A percentile compares a stretch with the other conserved stretches of the same genome.
Conservation (phyloP, 2,329 filamentous ascomycete genomes). For the Ophiostoma fasciatum region DNA sequence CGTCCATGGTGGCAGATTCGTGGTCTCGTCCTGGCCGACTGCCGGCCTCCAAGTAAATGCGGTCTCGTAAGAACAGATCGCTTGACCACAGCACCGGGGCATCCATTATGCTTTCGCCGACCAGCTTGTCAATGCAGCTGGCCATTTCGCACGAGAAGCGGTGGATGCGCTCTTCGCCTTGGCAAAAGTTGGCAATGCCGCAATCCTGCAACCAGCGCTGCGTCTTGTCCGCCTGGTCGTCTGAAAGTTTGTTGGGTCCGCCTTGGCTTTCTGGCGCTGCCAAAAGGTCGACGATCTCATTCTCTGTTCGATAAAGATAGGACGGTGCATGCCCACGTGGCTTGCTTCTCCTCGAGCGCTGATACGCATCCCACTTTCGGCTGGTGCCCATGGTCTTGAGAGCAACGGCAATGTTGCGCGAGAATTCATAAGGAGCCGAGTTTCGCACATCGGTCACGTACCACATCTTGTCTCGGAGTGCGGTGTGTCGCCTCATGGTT, state of each 20-base stretch:
- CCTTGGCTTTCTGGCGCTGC: conserved; percentile 72
- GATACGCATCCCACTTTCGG: conserved; percentile 25
- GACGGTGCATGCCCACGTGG: conserved; percentile 35
- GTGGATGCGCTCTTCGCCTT: conserved; percentile 87
- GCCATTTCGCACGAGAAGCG: conserved; percentile 85
- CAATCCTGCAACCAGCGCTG: conserved; percentile 67
- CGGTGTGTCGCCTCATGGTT: conserved; percentile 58
- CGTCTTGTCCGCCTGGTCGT: conserved; percentile 82
- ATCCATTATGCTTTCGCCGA: conserved; percentile 70
- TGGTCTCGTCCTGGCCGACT: conserved; percentile 26
- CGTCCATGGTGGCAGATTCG: conserved; percentile 31
- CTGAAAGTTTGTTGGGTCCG: conserved; percentile 88
- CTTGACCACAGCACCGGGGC: conserved; percentile 87
- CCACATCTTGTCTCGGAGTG: conserved; percentile 94
- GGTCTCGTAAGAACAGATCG: conserved; percentile 70
- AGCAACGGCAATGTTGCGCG: conserved; percentile 70
- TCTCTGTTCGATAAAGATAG: conserved; percentile 66
- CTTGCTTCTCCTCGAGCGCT: conserved; percentile 32
- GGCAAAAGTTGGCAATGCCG: conserved; percentile 83
- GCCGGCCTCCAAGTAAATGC: conserved; percentile 39
- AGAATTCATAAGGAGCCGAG: conserved; percentile 76
- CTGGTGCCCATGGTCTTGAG: conserved; percentile 78
- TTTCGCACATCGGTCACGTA: conserved; percentile 89
- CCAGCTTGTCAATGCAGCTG: conserved; percentile 69
- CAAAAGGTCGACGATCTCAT: conserved; percentile 75